phyloP scores from a whole-genome alignment of 805 yeast species.

The Candida qinlingensis region DNA sequence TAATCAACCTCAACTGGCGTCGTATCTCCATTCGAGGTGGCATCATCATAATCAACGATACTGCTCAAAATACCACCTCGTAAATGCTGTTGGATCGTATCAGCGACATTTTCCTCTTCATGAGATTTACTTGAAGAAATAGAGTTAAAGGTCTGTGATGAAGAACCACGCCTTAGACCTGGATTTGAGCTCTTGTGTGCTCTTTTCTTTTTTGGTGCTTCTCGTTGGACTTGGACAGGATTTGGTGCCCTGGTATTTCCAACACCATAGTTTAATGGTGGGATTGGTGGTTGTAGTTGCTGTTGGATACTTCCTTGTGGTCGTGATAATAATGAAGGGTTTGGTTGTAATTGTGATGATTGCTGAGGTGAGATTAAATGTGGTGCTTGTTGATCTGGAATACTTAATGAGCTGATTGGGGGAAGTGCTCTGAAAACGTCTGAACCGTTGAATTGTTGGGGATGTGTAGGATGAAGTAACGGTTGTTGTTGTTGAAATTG shows the following conservation, averaged over 20 bases:
- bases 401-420: slow-evolving; percentile 9
- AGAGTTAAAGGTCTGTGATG: neutral
- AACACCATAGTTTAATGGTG: too few relatives aligned
- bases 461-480: neutral
- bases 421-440: slow-evolving; percentile 2
- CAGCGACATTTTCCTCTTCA: neutral
- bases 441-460: neutral
- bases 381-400: neutral
- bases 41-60: neutral
- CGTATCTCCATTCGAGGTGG: neutral
- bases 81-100: neutral
- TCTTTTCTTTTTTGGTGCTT: neutral
- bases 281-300: too few relatives aligned
- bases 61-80: neutral
- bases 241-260: too few relatives aligned
- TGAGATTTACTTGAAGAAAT: neutral
- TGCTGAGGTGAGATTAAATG: neutral
- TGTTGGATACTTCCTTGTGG: too few relatives aligned
- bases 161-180: too few relatives aligned
- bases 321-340: too few relatives aligned
- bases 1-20: slow-evolving; percentile 1
- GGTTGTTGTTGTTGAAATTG: neutral
- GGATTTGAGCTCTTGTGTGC: neutral
- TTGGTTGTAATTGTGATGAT: neutral
- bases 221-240: too few relatives aligned